Evolutionary conservation across 208 protist species (phyloP), one percentile per base, ranked within the genome.

Genomic region (Angomonas ambiguus): DNA sequence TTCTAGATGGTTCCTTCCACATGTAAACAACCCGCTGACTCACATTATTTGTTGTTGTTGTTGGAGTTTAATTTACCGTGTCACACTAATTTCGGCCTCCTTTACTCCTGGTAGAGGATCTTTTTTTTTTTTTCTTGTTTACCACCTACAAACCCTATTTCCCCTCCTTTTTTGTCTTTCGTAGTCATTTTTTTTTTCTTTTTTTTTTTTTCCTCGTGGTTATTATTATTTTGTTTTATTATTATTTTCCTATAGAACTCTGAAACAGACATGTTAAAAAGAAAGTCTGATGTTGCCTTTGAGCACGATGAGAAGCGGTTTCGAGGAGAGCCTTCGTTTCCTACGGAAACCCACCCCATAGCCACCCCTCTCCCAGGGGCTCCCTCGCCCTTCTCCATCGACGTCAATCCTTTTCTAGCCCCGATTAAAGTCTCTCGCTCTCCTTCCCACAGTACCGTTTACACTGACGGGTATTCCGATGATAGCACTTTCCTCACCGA

Each of bases 1-100:
- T 93, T 4, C 74, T 89, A 0, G 25, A 65, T n/a, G 64, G 41
- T 11, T 31, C 25, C 2, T 67, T 68, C 24, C 42, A 60, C 3
- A 1, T 51, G 3, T 59, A 33, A 20, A 30, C 49, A 11, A 5
- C 24, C 49, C 18, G 24, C 24, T 27, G 11, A 18, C 25, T 11
- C 24, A 20, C 13, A 59, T 8, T 33, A 32, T 16, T 2, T 5
- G 20, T 59, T 59, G 18, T 59, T 59, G 53, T 59, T 31, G 35
- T 33, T 6, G 20, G 22, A 16, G n/a, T 71, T 10, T 30, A 6
- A 18, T 11, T 62, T 11, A 41, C 20, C 10, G 6, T 31, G n/a
- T 18, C 10, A 22, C 38, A 25, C 25, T 33, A 6, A 62, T 30
- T 33, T 32, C 38, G 32, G 11, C 41, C 31, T 42, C 4, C 38